These are phyloP conservation scores for Gracilaria gracilis DNA, from an alignment of 23 red algal genomes.

Conservation along the genomic window DNA sequence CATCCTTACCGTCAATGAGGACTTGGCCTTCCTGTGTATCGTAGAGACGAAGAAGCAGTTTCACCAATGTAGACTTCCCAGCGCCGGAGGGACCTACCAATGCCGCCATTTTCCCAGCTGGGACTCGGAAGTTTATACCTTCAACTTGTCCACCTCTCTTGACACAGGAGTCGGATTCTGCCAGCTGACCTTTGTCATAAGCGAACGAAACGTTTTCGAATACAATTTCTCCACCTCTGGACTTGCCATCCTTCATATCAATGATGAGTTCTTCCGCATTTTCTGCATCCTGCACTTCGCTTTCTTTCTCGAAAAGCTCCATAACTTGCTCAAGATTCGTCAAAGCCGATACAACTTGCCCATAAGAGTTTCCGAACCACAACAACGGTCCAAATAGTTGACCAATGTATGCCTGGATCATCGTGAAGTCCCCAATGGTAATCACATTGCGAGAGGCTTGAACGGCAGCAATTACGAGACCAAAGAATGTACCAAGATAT, in stretches of 20 bases:
- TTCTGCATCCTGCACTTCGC: constrained; percentile 74
- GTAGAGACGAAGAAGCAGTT: constrained; percentile 85
- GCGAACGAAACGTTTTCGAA: constrained; percentile 94
- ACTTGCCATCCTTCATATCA: background rate
- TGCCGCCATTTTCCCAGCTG: constrained; percentile 77
- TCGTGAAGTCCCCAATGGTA: constrained; percentile 84
- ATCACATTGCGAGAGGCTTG: constrained; percentile 55
- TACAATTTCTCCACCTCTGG: constrained; percentile 62
- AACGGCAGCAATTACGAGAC: constrained; percentile 70
- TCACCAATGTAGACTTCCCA: constrained; percentile 86
- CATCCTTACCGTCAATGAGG: constrained; percentile 76
- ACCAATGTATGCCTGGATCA: constrained; percentile 89
- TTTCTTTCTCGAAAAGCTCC: constrained; percentile 66
- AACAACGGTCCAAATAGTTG: constrained; percentile 88
- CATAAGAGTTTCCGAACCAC: constrained; percentile 88
- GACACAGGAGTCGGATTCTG: background rate
- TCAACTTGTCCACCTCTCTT: constrained; percentile 37
- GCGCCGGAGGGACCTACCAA: constrained; percentile 88
- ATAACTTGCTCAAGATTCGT: constrained; percentile 94
- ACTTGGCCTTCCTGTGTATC: constrained; percentile 76
- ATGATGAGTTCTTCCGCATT: constrained; percentile 63
- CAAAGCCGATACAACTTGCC: constrained; percentile 78
- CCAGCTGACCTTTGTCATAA: constrained; percentile 28
- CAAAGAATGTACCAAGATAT: constrained; percentile 65
- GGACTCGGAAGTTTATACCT: constrained; percentile 82